Evolutionary conservation across 2,329 filamentous ascomycete genomes (phyloP).

Genomic region (Chrysosphaeria jannelii): DNA sequence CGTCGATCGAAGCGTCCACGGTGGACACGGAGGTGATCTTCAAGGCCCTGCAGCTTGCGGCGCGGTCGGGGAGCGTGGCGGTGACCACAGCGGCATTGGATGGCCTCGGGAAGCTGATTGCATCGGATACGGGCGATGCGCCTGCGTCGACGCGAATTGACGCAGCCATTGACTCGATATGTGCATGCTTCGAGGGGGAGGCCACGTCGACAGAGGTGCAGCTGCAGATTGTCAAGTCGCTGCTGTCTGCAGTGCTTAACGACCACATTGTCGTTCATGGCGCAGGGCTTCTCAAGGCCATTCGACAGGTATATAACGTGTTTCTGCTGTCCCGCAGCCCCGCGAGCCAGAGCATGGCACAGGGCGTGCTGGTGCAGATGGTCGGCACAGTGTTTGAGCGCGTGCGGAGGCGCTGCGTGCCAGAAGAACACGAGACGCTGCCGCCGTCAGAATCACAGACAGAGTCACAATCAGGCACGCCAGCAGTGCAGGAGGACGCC

Average conservation of each 20-base stretch:
- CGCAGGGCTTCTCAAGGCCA: slow-evolving; percentile 79
- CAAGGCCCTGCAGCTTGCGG: slow-evolving; percentile 65
- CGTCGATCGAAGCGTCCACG: slow-evolving; percentile 63
- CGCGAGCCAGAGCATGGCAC: slow-evolving; percentile 86
- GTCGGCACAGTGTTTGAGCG: slow-evolving; percentile 92
- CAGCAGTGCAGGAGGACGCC: slow-evolving; percentile 8
- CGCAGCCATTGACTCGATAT: slow-evolving; percentile 94
- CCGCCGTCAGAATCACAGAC: slow-evolving; percentile 18
- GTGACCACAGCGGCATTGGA: slow-evolving; percentile 77
- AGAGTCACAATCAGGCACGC: slow-evolving; percentile 6
- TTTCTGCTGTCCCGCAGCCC: slow-evolving; percentile 85
- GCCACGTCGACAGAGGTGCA: slow-evolving; percentile 77
- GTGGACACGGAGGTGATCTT: slow-evolving; percentile 78
- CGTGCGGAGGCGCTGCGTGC: slow-evolving; percentile 64
- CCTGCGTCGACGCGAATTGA: slow-evolving; percentile 38
- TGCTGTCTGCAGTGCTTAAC: slow-evolving; percentile 82
- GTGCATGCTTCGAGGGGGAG: slow-evolving; percentile 95
- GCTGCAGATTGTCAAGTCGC: slow-evolving; percentile 90
- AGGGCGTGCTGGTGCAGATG: slow-evolving; percentile 94
- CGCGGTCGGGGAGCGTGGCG: slow-evolving; percentile 56
- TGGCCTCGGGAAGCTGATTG: slow-evolving; percentile 96
- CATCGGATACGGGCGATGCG: slow-evolving; percentile 48
- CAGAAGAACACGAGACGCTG: slow-evolving; percentile 41
- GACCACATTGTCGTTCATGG: slow-evolving; percentile 98
- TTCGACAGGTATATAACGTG: slow-evolving; percentile 96